Percentiles rank a stretch among this genome's conserved stretches.
Evolutionary conservation across 306 rosid genomes (phyloP).

Genomic region (Quercus bicolor): DNA sequence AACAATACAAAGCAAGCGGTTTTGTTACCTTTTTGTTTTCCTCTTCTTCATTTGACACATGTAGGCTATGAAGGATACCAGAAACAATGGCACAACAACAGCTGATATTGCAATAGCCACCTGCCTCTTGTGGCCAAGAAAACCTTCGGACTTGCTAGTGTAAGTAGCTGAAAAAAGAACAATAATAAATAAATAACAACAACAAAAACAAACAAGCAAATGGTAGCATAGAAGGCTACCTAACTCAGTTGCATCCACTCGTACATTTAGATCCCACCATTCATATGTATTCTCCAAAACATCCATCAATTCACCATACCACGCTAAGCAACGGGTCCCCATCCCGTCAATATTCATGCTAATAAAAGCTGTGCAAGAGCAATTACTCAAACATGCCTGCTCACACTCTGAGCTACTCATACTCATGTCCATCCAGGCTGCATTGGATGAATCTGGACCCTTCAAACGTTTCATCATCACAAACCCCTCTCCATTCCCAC

Average conservation of each 20-base stretch:
- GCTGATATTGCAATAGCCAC: too few relatives aligned
- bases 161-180: too few relatives aligned
- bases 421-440: not conserved
- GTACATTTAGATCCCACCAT: slow-evolving; percentile 18
- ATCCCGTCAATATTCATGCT: slow-evolving; percentile 2
- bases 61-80: too few relatives aligned
- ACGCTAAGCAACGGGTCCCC: slow-evolving; percentile 20
- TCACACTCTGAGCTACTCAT: slow-evolving; percentile 8
- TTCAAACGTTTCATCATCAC: not conserved
- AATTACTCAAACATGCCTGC: slow-evolving; percentile 19
- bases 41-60: too few relatives aligned
- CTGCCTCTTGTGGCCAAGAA: too few relatives aligned
- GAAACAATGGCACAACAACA: too few relatives aligned
- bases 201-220: not conserved
- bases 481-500: slow-evolving; percentile 22
- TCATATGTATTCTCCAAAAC: not conserved
- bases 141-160: too few relatives aligned
- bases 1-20: too few relatives aligned
- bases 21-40: too few relatives aligned
- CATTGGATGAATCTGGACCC: not conserved
- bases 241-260: slow-evolving; percentile 13
- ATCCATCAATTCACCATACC: slow-evolving; percentile 27
- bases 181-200: too few relatives aligned
- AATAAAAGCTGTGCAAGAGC: slow-evolving; percentile 32
- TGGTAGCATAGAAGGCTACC: not conserved